A percentile compares a stretch with the other conserved stretches of the same genome.
Evolutionary conservation across 2,329 filamentous ascomycete genomes (phyloP).

Genomic region (Ophiostoma ips): DNA sequence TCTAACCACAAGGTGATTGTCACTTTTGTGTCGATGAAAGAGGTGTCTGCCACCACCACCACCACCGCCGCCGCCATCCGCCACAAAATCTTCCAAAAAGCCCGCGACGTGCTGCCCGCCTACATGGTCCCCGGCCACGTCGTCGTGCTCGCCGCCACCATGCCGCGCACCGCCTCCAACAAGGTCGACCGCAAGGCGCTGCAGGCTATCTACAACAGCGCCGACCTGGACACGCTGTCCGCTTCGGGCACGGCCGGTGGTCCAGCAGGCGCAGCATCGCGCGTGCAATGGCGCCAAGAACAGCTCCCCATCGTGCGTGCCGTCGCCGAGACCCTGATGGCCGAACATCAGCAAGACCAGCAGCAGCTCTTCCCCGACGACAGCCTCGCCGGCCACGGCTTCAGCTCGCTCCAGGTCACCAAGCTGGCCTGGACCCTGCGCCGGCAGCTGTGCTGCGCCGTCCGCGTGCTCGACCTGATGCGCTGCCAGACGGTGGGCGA

Average conservation of each 20-base stretch:
- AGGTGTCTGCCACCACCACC: background rate
- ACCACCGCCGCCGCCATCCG: slow-evolving; percentile 2
- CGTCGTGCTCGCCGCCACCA: slow-evolving; percentile 17
- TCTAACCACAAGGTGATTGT: slow-evolving; percentile 22
- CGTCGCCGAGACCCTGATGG: slow-evolving; percentile 8
- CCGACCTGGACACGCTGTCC: slow-evolving; percentile 12
- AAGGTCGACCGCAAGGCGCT: slow-evolving; percentile 23
- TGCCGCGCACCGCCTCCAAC: slow-evolving; percentile 22
- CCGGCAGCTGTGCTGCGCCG: slow-evolving; percentile 9
- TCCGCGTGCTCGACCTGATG: slow-evolving; percentile 17
- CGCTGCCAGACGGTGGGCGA: slow-evolving; percentile 15
- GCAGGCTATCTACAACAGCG: slow-evolving; percentile 12
- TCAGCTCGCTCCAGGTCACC: slow-evolving; percentile 16
- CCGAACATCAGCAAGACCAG: background rate
- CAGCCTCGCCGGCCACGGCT: slow-evolving; percentile 15
- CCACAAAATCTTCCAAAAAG: slow-evolving; percentile 6
- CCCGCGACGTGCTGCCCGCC: slow-evolving; percentile 8
- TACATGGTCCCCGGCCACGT: slow-evolving; percentile 24
- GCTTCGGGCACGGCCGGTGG: background rate
- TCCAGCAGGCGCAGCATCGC: too few relatives aligned
- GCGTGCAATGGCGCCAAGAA: background rate
- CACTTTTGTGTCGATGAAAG: slow-evolving; percentile 19
- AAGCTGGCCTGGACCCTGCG: slow-evolving; percentile 16
- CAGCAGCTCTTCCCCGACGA: slow-evolving; percentile 10
- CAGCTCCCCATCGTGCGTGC: background rate